Evolutionary conservation across 345 rosid species (phyloP).

Genomic region (Pugionium cornutum): DNA sequence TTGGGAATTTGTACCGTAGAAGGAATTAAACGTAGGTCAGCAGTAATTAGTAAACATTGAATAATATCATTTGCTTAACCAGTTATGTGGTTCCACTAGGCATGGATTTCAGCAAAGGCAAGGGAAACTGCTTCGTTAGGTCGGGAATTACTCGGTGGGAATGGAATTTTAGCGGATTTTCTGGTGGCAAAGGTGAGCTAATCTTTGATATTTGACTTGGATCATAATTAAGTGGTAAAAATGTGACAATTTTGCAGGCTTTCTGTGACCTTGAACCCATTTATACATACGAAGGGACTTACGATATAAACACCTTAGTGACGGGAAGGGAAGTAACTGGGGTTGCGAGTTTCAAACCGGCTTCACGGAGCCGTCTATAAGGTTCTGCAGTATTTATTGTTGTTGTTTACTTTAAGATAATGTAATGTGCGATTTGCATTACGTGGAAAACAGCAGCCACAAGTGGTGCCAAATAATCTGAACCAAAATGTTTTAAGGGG

Average conservation of each 20-base stretch:
- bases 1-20: background rate
- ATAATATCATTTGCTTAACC: constrained; percentile 12
- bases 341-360: constrained; percentile 81
- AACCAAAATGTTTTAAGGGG: too few relatives aligned
- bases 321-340: constrained; percentile 94
- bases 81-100: constrained; percentile 41
- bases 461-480: too few relatives aligned
- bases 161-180: constrained; percentile 81
- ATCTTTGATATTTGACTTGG: constrained; percentile 17
- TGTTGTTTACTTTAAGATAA: background rate
- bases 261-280: constrained; percentile 98
- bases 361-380: constrained; percentile 72
- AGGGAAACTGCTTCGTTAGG: constrained; percentile 84
- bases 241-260: constrained; percentile 57
- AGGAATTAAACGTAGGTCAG: background rate
- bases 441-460: too few relatives aligned
- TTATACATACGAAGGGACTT: constrained; percentile 91
- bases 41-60: background rate
- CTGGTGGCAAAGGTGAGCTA: constrained; percentile 85
- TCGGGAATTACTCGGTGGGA: constrained; percentile 93
- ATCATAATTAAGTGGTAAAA: background rate
- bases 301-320: constrained; percentile 85
- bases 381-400: constrained; percentile 23
- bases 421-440: too few relatives aligned
- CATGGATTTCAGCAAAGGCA: constrained; percentile 78